phyloP scores from a whole-genome alignment of 192 early-diverging fungal genomes.

The Jimgerdemannia lactiflua region DNA sequence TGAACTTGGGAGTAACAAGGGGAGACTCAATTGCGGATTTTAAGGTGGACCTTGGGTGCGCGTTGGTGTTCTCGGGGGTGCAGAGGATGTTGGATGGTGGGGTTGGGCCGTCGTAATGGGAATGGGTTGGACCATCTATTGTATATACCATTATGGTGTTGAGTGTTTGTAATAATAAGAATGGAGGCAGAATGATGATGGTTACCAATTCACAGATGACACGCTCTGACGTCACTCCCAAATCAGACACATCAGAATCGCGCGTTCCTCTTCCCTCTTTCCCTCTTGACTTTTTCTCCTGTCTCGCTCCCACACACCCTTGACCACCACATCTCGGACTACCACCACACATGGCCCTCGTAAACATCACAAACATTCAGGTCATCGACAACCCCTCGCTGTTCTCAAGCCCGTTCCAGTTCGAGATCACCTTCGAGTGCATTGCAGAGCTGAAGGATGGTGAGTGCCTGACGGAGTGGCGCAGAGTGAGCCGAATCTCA shows the following conservation, averaged over 20 bases:
- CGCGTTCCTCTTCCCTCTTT: neutral
- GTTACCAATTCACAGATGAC: too few relatives aligned
- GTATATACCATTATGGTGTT: neutral
- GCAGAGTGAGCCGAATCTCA: too few relatives aligned
- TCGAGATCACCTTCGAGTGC: slow-evolving; percentile 99
- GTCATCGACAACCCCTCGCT: slow-evolving; percentile 82
- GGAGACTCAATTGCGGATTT: slow-evolving; percentile 59
- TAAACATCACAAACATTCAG: slow-evolving; percentile 79
- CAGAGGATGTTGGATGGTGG: neutral
- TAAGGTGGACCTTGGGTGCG: slow-evolving; percentile 42
- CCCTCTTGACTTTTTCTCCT: neutral
- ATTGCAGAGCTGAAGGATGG: slow-evolving; percentile 82
- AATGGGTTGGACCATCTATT: neutral
- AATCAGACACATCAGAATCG: too few relatives aligned
- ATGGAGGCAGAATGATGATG: too few relatives aligned
- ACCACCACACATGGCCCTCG: slow-evolving; percentile 62
- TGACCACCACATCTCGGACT: neutral
- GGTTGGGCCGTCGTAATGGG: neutral
- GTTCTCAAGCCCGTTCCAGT: slow-evolving; percentile 80
- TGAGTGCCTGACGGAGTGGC: slow-evolving; percentile 23
- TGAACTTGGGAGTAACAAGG: slow-evolving; percentile 77
- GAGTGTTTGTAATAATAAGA: neutral
- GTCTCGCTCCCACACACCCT: neutral
- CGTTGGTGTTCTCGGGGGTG: slow-evolving; percentile 15
- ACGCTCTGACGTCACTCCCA: neutral